These are phyloP conservation scores for Meyerozyma athensensis DNA, from an alignment of 1,139 yeast species.

Conservation along the genomic window DNA sequence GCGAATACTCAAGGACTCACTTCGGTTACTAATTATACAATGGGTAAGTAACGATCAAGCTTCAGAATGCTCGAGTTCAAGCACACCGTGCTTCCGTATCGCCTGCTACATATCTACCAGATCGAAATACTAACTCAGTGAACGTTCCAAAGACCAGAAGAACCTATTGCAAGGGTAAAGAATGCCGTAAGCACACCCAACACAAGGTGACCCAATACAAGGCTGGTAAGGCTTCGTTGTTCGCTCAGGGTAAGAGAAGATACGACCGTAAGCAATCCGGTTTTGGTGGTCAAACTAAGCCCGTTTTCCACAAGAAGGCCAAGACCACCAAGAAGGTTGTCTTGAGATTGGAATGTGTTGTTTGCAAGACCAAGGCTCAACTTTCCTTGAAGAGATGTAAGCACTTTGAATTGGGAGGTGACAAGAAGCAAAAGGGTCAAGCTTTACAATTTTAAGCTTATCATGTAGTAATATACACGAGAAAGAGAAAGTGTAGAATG, in stretches of 20 bases:
- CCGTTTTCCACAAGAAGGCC: constrained; percentile 99
- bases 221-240: constrained; percentile 99
- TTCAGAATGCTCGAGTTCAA: too few species aligned
- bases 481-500: background rate
- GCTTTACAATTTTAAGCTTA: constrained; percentile 80
- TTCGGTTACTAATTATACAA: constrained; percentile 2
- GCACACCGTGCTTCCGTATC: too few species aligned
- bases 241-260: constrained; percentile 99
- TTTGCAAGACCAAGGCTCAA: constrained; percentile 98
- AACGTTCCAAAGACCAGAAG: constrained; percentile 99
- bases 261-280: constrained; percentile 99
- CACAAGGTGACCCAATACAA: constrained; percentile 99
- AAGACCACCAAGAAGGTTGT: constrained; percentile 99
- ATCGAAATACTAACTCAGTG: constrained; percentile 52
- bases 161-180: constrained; percentile 99
- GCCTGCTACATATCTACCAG: too few species aligned
- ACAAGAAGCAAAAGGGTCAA: constrained; percentile 99
- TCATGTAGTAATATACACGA: constrained; percentile 4
- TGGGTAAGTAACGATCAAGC: constrained; percentile 3
- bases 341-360: constrained; percentile 97
- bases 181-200: constrained; percentile 99
- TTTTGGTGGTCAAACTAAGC: constrained; percentile 99
- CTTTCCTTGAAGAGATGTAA: constrained; percentile 98
- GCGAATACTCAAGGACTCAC: constrained; percentile 3
- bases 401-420: constrained; percentile 99